A percentile compares a stretch with the other conserved stretches of the same genome.
phyloP scores from a whole-genome alignment of 768 basidiomycete genomes.

The Hirschioporus abietinus region DNA sequence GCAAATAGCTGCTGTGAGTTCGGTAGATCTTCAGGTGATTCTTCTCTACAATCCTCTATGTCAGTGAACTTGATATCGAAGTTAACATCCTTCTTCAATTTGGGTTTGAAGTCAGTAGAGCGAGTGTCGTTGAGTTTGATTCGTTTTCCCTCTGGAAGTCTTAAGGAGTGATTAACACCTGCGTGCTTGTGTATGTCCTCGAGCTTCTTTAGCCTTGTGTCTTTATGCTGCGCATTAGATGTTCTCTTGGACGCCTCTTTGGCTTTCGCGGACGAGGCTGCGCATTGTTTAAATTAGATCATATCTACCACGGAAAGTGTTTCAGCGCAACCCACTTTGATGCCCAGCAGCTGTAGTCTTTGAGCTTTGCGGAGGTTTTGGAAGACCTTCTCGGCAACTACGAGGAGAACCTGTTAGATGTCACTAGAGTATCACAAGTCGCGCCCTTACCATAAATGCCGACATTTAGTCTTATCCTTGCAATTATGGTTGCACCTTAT shows the following conservation, averaged over 20 bases:
- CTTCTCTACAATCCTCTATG: conserved; percentile 24
- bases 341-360: conserved; percentile 23
- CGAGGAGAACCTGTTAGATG: not conserved
- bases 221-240: conserved; percentile 13
- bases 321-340: not conserved
- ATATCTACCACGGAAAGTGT: not conserved
- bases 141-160: conserved; percentile 34
- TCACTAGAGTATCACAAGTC: not conserved
- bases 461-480: conserved; percentile 70
- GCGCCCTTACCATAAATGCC: conserved; percentile 63
- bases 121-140: conserved; percentile 34
- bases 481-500: conserved; percentile 77
- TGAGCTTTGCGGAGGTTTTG: conserved; percentile 40
- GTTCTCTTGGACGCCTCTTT: conserved; percentile 22
- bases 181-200: conserved; percentile 40
- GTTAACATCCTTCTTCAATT: conserved; percentile 30
- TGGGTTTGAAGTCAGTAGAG: conserved; percentile 7
- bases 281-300: not conserved
- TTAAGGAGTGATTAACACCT: conserved; percentile 33
- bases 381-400: conserved; percentile 71
- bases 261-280: conserved; percentile 4
- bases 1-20: conserved; percentile 24
- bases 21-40: conserved; percentile 35
- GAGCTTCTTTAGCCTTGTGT: conserved; percentile 32
- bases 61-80: conserved; percentile 48